These are phyloP conservation scores for Phoma herbarum DNA, from an alignment of 2,329 filamentous ascomycete species.

Conservation along the genomic window DNA sequence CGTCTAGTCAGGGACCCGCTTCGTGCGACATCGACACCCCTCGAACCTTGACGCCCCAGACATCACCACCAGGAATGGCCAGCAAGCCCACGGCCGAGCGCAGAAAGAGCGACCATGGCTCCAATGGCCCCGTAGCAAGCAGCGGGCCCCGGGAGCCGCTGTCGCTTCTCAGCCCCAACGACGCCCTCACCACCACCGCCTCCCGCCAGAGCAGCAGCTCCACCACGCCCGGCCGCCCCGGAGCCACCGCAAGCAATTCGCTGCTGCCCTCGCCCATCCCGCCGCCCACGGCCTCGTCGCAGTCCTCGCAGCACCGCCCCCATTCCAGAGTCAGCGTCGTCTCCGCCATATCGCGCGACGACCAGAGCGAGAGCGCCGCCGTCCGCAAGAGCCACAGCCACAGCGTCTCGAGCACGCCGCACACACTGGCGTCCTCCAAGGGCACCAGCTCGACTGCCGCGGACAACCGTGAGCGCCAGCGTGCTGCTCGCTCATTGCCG, in stretches of 20 bases:
- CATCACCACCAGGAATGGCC: slow-evolving; percentile 36
- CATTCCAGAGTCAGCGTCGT: slow-evolving; percentile 43
- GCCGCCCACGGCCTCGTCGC: slow-evolving; percentile 43
- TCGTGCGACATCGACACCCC: slow-evolving; percentile 34
- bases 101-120: slow-evolving; percentile 39
- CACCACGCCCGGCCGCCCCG: slow-evolving; percentile 20
- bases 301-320: slow-evolving; percentile 42
- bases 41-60: slow-evolving; percentile 22
- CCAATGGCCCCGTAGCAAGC: slow-evolving; percentile 3
- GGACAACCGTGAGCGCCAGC: slow-evolving; percentile 46
- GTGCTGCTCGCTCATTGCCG: slow-evolving; percentile 47
- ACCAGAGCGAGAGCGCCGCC: slow-evolving; percentile 34
- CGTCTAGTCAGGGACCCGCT: slow-evolving; percentile 23
- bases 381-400: slow-evolving; percentile 46
- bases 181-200: slow-evolving; percentile 26
- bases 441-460: slow-evolving; percentile 37
- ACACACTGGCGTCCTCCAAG: slow-evolving; percentile 49
- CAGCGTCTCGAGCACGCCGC: slow-evolving; percentile 48
- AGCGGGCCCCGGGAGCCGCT: slow-evolving; percentile 9
- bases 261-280: slow-evolving; percentile 47
- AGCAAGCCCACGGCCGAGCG: slow-evolving; percentile 43
- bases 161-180: slow-evolving; percentile 31
- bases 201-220: slow-evolving; percentile 20
- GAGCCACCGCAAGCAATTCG: slow-evolving; percentile 11
- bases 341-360: slow-evolving; percentile 38